Conservation (phyloP, 768 basidiomycete genomes). For the Aureoboletus auriporus region DNA sequence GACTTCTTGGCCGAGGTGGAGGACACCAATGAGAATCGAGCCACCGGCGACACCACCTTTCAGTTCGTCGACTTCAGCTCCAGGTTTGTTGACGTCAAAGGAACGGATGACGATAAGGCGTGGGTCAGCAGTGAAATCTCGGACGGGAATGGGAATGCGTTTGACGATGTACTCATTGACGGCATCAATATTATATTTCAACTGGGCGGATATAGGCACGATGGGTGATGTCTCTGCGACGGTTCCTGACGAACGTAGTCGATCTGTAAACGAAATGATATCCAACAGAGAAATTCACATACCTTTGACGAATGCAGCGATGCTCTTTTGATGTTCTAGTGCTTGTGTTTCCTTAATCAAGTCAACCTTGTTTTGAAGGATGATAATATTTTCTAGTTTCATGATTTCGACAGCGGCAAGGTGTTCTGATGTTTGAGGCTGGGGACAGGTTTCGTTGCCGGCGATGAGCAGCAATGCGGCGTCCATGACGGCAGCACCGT, state of each 20-base stretch:
- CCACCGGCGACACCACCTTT: constrained; percentile 99
- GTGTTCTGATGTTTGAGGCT: constrained; percentile 98
- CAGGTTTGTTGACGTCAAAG: constrained; percentile 99
- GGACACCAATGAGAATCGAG: constrained; percentile 88
- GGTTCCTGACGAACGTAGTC: constrained; percentile 56
- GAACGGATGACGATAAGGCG: constrained; percentile 97
- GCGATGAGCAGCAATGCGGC: constrained; percentile 94
- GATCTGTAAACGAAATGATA: neutral
- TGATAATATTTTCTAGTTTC: constrained; percentile 97
- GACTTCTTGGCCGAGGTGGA: constrained; percentile 87
- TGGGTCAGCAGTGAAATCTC: constrained; percentile 89
- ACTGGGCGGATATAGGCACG: constrained; percentile 96
- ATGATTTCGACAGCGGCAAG: constrained; percentile 98
- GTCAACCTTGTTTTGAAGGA: constrained; percentile 98
- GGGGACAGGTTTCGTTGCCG: constrained; percentile 97
- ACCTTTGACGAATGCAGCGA: constrained; percentile 94
- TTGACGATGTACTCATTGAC: constrained; percentile 99
- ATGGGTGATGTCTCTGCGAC: constrained; percentile 97
- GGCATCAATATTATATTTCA: constrained; percentile 99
- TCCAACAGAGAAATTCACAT: constrained; percentile 9
- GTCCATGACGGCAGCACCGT: constrained; percentile 99
- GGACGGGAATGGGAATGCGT: constrained; percentile 89
- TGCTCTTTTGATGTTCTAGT: constrained; percentile 94
- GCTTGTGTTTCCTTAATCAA: constrained; percentile 94
- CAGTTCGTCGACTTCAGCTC: constrained; percentile 92